These are phyloP conservation scores for Chaetomiaceae sp. DNA, from an alignment of 2,329 filamentous ascomycete genomes.

Conservation along the genomic window DNA sequence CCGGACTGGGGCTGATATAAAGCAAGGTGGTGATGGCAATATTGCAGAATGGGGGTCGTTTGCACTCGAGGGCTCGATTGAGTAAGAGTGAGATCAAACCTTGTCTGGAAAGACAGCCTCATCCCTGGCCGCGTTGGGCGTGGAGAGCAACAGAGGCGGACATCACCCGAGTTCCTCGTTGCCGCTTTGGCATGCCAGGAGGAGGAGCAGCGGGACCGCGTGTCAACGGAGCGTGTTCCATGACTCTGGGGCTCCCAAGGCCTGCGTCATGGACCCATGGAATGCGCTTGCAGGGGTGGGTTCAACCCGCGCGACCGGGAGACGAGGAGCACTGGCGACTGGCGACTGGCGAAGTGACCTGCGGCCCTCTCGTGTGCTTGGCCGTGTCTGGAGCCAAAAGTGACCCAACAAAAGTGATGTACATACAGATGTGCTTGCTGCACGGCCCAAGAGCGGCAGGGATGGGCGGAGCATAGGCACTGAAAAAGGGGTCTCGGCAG, in stretches of 20 bases:
- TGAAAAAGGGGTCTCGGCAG: conserved; percentile 6
- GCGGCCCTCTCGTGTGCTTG: conserved; percentile 22
- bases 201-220: conserved; percentile 23
- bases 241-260: conserved; percentile 27
- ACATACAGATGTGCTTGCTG: too few relatives aligned
- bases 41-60: not conserved
- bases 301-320: conserved; percentile 25
- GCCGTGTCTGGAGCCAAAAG: too few relatives aligned
- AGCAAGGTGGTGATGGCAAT: conserved; percentile 5
- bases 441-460: conserved; percentile 27
- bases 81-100: conserved; percentile 9
- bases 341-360: conserved; percentile 24
- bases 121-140: conserved; percentile 27
- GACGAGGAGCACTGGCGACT: conserved; percentile 12
- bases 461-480: conserved; percentile 17
- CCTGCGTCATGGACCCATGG: conserved; percentile 37
- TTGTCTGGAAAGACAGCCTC: conserved; percentile 26
- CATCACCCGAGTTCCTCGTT: conserved; percentile 22
- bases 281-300: conserved; percentile 30
- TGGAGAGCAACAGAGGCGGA: conserved; percentile 29
- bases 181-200: conserved; percentile 32
- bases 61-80: conserved; percentile 4
- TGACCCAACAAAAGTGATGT: too few relatives aligned
- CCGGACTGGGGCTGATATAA: not conserved
- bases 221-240: conserved; percentile 31